A percentile compares a stretch with the other conserved stretches of the same genome.
Evolutionary conservation across 257 asterid species (phyloP).

Genomic region (Eustoma russellianum): DNA sequence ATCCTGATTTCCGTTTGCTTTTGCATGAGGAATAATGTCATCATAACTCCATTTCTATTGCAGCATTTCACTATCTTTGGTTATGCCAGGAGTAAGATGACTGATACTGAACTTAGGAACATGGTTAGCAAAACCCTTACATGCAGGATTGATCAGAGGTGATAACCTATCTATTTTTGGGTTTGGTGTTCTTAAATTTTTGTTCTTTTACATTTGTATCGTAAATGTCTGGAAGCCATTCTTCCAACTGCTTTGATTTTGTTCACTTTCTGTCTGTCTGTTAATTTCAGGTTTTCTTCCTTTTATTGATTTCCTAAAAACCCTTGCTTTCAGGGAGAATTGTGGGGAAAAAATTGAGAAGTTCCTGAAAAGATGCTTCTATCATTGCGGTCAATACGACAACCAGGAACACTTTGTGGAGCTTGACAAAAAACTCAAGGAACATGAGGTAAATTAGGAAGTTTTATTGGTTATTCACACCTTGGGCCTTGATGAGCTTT

Average conservation of each 20-base stretch:
- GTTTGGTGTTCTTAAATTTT: slow-evolving; percentile 7
- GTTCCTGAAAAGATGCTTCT: slow-evolving; percentile 77
- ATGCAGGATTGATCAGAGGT: slow-evolving; percentile 95
- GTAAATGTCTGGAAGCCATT: too few species aligned
- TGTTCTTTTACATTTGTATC: not conserved
- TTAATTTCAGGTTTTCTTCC: not conserved
- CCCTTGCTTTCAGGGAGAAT: slow-evolving; percentile 49
- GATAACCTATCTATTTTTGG: slow-evolving; percentile 2
- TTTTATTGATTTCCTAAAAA: not conserved
- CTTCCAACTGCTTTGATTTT: not conserved
- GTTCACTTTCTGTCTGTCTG: not conserved
- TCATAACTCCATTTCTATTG: slow-evolving; percentile 5
- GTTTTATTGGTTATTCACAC: too few species aligned
- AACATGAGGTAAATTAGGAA: slow-evolving; percentile 60
- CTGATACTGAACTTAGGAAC: slow-evolving; percentile 69
- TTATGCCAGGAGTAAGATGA: slow-evolving; percentile 98
- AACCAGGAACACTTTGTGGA: slow-evolving; percentile 54
- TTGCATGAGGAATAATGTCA: not conserved
- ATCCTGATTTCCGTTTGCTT: not conserved
- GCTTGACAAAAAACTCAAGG: slow-evolving; percentile 66
- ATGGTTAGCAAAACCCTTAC: slow-evolving; percentile 95
- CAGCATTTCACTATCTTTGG: slow-evolving; percentile 92
- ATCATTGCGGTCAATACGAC: slow-evolving; percentile 88
- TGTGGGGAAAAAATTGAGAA: slow-evolving; percentile 92
- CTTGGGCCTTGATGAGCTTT: too few species aligned